These are phyloP conservation scores for Mollisia scopiformis DNA, from an alignment of 2,329 filamentous ascomycete genomes.

Conservation along the genomic window DNA sequence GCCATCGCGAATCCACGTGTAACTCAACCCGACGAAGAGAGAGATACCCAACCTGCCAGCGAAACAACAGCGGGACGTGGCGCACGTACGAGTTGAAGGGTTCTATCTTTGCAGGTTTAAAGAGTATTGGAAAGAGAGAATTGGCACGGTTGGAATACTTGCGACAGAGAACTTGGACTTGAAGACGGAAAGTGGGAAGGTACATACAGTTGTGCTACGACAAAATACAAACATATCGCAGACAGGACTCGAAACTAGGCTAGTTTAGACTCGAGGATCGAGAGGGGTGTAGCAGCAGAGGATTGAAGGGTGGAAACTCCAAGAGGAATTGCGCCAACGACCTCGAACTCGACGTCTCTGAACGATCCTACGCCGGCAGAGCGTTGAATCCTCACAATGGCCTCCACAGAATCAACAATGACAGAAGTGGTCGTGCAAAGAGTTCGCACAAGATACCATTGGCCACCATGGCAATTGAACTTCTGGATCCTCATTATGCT, in stretches of 20 bases:
- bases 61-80: not conserved
- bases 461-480: conserved; percentile 69
- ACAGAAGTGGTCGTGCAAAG: conserved; percentile 32
- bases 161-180: not conserved
- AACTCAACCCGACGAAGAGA: not conserved
- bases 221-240: no score
- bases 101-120: no score
- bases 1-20: not conserved
- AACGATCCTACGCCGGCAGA: no score
- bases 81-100: no score
- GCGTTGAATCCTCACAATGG: conserved; percentile 24
- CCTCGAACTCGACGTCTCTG: no score
- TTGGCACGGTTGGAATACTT: not conserved
- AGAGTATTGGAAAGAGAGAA: not conserved
- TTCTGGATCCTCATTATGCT: conserved; percentile 71
- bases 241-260: no score
- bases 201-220: no score
- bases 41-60: not conserved
- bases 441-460: conserved; percentile 55
- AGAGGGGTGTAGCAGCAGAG: no score
- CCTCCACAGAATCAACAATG: conserved; percentile 29
- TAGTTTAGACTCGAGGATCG: no score
- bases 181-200: not conserved
- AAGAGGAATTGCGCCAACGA: not conserved
- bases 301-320: no score